Evolutionary conservation across 2,329 filamentous ascomycete species (phyloP).

Genomic region (Xylariaceae sp.): DNA sequence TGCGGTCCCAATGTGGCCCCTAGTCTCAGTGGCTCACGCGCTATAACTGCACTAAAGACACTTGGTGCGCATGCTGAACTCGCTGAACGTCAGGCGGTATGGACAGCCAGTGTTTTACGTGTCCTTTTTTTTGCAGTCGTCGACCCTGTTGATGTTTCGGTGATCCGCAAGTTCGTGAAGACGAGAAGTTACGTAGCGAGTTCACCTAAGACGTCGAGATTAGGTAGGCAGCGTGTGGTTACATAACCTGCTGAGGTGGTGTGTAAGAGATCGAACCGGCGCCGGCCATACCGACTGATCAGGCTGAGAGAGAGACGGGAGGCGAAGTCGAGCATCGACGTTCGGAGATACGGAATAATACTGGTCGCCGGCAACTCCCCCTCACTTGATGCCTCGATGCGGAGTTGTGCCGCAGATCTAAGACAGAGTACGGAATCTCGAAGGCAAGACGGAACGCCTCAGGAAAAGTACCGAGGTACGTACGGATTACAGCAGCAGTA

Average conservation of each 20-base stretch:
- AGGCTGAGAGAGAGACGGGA: neutral
- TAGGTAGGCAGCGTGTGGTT: neutral
- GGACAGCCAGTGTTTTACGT: neutral
- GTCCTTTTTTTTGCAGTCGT: neutral
- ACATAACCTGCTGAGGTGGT: neutral
- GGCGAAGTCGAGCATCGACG: neutral
- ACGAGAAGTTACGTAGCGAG: neutral
- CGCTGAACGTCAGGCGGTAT: neutral
- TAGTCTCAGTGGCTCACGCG: neutral
- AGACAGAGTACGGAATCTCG: too few species aligned
- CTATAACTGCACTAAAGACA: neutral
- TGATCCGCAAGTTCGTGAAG: neutral
- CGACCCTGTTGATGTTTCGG: neutral
- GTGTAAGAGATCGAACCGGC: neutral
- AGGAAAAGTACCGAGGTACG: too few species aligned
- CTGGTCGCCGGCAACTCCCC: neutral
- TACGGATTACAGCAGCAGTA: too few species aligned
- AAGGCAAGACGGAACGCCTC: too few species aligned
- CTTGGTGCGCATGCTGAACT: neutral
- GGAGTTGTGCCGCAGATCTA: neutral
- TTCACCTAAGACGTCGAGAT: neutral
- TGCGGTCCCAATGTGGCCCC: neutral
- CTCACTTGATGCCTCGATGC: neutral
- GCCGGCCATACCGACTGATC: neutral
- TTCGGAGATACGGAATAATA: neutral